Base-by-base conservation (phyloP, 768 basidiomycete genomes). In the Termitomyces heimii region DNA sequence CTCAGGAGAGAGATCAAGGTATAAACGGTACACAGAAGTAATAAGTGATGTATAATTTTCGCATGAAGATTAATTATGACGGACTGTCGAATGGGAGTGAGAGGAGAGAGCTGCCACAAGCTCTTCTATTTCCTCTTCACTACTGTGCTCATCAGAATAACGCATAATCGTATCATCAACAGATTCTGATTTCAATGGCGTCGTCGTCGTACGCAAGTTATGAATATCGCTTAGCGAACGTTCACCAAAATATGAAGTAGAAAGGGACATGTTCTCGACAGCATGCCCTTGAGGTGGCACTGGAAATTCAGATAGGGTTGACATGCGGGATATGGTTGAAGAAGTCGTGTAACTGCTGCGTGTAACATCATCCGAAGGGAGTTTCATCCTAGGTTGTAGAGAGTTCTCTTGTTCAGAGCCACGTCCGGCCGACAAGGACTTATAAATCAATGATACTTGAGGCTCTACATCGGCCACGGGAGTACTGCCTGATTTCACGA, bases 281-380 rank as follows among this genome's bases (percentile, higher is more conserved):
- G 69, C 62, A n/a, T 68, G 63, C 29, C 60, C 57, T 29, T 22
- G 51, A 0, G 88, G 88, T 3, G 88, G 88, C 9, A 70, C 70
- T 1, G 88, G 88, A 66, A 90, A 90, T 63, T 89, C 88, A 4
- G 86, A 88, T 14, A 89, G 76, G 9, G 77, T 76, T 1, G 88
- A 89, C 76, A 90, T 89, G 31, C 78, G 77, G 0, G 88, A 89
- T 10, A 72, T 60, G 5, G 71, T 74, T 0, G 85, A 86, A 2
- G 76, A 77, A 32, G 88, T 90, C 75, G 83, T 72, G 66, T 79
- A 85, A 66, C 88, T 90, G 58, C 73, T 75, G 20, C 78, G 72
- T 29, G 70, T 72, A 20, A 65, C 61, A 28, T 75, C 73, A 3
- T 69, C 68, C 14, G 68, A 66, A 2, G 73, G 69, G 9, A 71